Conservation (phyloP, 805 yeast genomes). For the Jamesozyma lodderae region DNA sequence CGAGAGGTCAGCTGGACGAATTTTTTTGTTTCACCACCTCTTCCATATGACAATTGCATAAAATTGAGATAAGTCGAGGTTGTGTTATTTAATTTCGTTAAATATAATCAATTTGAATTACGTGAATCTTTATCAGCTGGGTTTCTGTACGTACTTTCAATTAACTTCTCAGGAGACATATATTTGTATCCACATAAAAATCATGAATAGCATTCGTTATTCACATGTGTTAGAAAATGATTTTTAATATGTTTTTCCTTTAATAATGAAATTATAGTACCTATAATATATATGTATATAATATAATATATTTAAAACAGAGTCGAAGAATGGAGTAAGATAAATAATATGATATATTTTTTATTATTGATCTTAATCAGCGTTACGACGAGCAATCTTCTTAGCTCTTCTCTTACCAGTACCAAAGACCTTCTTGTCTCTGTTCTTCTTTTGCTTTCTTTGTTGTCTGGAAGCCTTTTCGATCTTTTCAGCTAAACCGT, state of each 20-base stretch:
- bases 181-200: no score
- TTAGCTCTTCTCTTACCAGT: slow-evolving; percentile 93
- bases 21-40: no score
- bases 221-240: no score
- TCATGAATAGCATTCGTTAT: no score
- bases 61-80: no score
- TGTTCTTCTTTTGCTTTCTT: slow-evolving; percentile 99
- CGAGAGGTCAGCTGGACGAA: no score
- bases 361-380: slow-evolving; percentile 45
- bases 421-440: slow-evolving; percentile 98
- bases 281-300: slow-evolving; percentile 3
- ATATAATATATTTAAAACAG: slow-evolving; percentile 3
- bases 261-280: slow-evolving; percentile 1
- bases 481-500: slow-evolving; percentile 92
- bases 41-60: no score
- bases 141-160: no score
- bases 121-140: no score
- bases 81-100: no score
- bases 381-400: slow-evolving; percentile 82
- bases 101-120: no score
- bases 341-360: background rate
- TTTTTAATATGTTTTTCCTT: slow-evolving; percentile 1
- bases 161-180: no score
- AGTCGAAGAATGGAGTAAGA: slow-evolving; percentile 1
- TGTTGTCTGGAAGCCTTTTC: slow-evolving; percentile 99